phyloP scores from a whole-genome alignment of 495 filamentous ascomycete genomes.

The Daldinia vernicosa region DNA sequence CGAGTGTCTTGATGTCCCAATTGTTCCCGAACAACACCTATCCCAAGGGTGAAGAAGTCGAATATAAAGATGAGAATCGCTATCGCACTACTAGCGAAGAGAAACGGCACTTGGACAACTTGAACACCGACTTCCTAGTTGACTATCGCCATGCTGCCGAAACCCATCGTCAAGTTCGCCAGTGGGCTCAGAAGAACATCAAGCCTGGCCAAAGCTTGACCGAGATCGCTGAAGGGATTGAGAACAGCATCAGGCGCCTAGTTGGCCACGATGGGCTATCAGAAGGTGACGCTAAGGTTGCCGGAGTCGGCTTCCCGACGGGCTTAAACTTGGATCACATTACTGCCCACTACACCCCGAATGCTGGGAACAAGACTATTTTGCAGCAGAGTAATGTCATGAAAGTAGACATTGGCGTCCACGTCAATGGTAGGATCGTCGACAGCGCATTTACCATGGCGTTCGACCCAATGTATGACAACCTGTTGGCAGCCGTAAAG shows the following conservation, averaged over 20 bases:
- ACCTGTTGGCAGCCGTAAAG: constrained; percentile 80
- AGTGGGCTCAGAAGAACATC: constrained; percentile 80
- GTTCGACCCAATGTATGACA: constrained; percentile 86
- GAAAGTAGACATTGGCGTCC: constrained; percentile 93
- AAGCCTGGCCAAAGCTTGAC: constrained; percentile 83
- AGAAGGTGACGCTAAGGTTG: constrained; percentile 78
- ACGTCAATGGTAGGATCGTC: constrained; percentile 89
- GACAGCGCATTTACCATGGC: constrained; percentile 93
- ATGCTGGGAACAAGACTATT: constrained; percentile 87
- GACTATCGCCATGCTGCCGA: constrained; percentile 91
- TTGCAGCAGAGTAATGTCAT: constrained; percentile 85
- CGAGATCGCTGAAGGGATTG: constrained; percentile 85
- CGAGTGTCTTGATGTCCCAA: constrained; percentile 75
- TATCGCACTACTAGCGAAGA: constrained; percentile 88
- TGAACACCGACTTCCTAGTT: constrained; percentile 82
- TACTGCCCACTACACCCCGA: constrained; percentile 90
- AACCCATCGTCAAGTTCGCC: constrained; percentile 86
- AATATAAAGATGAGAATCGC: constrained; percentile 77
- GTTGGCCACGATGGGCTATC: constrained; percentile 80
- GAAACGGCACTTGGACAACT: constrained; percentile 83
- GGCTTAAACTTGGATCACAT: constrained; percentile 88
- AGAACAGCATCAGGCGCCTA: constrained; percentile 82
- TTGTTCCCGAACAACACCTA: constrained; percentile 80
- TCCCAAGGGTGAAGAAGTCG: constrained; percentile 82
- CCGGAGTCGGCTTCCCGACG: constrained; percentile 89